A percentile compares a stretch with the other conserved stretches of the same genome.
These are phyloP conservation scores for Neobulgaria alba DNA, from an alignment of 2,329 filamentous ascomycete species.

Conservation along the genomic window DNA sequence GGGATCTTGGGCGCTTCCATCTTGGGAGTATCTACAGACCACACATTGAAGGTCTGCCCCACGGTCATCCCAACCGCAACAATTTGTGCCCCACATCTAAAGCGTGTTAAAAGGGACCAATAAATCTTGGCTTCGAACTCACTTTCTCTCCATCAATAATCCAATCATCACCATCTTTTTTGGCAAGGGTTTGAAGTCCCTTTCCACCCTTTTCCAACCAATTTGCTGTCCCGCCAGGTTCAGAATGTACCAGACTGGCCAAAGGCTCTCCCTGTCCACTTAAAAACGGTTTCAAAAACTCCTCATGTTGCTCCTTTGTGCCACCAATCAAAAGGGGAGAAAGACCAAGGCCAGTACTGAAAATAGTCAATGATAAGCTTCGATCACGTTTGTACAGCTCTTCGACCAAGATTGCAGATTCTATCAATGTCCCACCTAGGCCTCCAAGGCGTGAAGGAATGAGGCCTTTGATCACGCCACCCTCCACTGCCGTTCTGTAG, in stretches of 20 bases:
- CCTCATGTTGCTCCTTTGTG: conserved; percentile 32
- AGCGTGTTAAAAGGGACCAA: conserved; percentile 1
- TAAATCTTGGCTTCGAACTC: not conserved
- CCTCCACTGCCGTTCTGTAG: conserved; percentile 36
- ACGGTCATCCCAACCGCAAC: conserved; percentile 42
- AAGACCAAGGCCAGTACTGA: conserved; percentile 43
- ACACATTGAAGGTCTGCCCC: conserved; percentile 45
- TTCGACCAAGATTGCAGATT: conserved; percentile 42
- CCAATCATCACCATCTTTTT: conserved; percentile 40
- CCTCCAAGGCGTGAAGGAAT: conserved; percentile 39
- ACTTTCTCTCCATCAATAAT: conserved; percentile 46
- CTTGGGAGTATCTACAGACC: conserved; percentile 34
- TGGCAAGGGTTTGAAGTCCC: conserved; percentile 41
- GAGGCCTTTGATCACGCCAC: conserved; percentile 40
- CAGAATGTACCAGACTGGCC: conserved; percentile 43
- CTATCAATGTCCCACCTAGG: conserved; percentile 34
- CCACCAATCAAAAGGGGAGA: conserved; percentile 40
- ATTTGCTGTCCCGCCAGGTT: conserved; percentile 43
- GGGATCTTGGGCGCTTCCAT: conserved; percentile 11
- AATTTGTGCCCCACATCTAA: conserved; percentile 46
- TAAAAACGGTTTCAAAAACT: conserved; percentile 41
- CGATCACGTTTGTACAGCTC: conserved; percentile 45
- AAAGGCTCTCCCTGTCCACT: conserved; percentile 36
- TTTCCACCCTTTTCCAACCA: conserved; percentile 40
- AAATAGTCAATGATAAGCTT: conserved; percentile 39